Evolutionary conservation across 129 eudicot genomes (phyloP), one percentile per base, ranked within the genome.

Genomic region (Kitagawia praeruptora): DNA sequence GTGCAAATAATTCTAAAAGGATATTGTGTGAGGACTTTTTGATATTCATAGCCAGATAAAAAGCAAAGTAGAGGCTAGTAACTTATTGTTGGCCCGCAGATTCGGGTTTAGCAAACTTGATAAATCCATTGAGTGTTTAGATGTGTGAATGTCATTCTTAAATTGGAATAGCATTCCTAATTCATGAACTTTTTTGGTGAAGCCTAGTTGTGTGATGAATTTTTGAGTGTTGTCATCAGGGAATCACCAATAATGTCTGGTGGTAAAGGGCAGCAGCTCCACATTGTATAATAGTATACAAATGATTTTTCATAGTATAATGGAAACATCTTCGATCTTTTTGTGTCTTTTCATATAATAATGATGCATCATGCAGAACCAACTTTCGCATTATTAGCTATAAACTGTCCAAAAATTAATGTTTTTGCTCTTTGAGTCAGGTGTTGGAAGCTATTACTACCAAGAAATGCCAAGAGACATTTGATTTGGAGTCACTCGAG

Each of bases 401-500:
- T 21, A 1, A 10, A 8, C 3, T 67, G 16, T 67, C 21, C 41
- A 28, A 5, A 31, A 31, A 4, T 4, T 66, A 31, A 14, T 14
- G 5, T 61, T n/a, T 61, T n/a, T n/a, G 0, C 8, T 19, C 40
- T 27, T 25, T 12, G 34, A 27, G n/a, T 27, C 28, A 74, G 98
- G 85, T 95, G 49, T 82, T 95, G 89, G 98, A 95, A 78, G 97
- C 96, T 41, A 83, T 92, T 8, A 95, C 98, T 14, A 89, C 98
- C 0, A 95, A 90, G 64, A 83, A 84, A 63, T 95, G 98, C 85
- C 90, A 78, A 76, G 98, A 95, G 83, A 75, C 56, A 10, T 82
- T 86, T 79, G 88, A 90, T 85, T 79, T 95, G 77, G 97, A 95
- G 82, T 95, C 98, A 44, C 80, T 95, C 23, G 98, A 92, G 89